Evolutionary conservation across 257 asterid genomes (phyloP).

Genomic region (Solanum raphanifolium): DNA sequence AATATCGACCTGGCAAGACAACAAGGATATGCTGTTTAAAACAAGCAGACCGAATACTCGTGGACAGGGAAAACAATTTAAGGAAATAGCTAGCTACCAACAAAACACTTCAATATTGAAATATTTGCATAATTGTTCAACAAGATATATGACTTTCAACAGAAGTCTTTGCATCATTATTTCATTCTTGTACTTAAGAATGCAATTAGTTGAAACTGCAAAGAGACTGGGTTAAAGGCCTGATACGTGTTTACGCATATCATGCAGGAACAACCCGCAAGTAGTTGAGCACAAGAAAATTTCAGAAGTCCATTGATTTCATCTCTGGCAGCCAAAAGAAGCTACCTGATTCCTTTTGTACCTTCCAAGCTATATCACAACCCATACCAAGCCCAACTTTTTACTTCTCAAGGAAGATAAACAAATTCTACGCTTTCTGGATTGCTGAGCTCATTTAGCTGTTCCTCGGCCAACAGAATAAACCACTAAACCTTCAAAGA

Average conservation of each 20-base stretch:
- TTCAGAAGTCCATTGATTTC: not conserved
- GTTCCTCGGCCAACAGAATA: not conserved
- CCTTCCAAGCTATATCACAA: not conserved
- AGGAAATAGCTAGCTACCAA: not conserved
- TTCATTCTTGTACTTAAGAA: not conserved
- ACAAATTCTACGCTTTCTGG: not conserved
- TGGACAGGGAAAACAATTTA: not conserved
- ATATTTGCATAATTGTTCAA: not conserved
- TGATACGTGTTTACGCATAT: not conserved
- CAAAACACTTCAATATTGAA: not conserved
- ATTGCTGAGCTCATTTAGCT: not conserved
- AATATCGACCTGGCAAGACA: constrained; percentile 62
- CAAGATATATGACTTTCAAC: not conserved
- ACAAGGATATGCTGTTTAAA: not conserved
- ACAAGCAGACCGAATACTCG: not conserved
- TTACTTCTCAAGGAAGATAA: not conserved
- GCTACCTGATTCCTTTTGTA: not conserved
- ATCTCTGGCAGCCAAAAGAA: not conserved
- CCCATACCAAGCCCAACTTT: not conserved
- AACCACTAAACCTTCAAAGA: not conserved
- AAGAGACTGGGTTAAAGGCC: not conserved
- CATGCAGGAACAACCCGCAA: not conserved
- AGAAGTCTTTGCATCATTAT: not conserved
- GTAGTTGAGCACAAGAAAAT: not conserved
- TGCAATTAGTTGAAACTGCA: not conserved